Conservation (phyloP, 2,329 filamentous ascomycete species). For the Curvularia spicifera region DNA sequence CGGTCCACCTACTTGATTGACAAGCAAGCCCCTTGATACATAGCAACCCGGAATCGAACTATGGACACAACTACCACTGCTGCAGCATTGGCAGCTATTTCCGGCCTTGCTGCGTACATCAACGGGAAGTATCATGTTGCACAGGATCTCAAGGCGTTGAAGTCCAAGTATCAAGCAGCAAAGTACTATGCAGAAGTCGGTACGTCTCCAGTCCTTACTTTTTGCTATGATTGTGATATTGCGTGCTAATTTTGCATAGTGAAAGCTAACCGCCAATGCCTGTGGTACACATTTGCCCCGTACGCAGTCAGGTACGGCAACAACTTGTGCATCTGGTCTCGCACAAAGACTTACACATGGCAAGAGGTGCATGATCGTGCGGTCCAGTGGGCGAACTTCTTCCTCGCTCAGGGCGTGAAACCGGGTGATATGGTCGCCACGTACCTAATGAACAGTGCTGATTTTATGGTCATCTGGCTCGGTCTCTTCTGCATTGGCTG, state of each 20-base stretch:
- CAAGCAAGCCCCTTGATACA: not conserved
- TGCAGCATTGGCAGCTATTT: constrained; percentile 38
- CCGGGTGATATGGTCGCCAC: constrained; percentile 68
- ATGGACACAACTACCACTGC: constrained; percentile 33
- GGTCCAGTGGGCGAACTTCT: constrained; percentile 40
- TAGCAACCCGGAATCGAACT: not conserved
- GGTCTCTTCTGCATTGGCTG: constrained; percentile 69
- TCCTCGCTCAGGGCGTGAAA: constrained; percentile 60
- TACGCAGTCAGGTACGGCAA: constrained; percentile 46
- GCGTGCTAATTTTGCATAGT: constrained; percentile 31
- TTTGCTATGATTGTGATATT: not conserved
- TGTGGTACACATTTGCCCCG: constrained; percentile 39
- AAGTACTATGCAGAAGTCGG: constrained; percentile 37
- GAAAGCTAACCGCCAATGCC: constrained; percentile 47
- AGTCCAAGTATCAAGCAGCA: constrained; percentile 49
- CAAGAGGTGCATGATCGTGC: constrained; percentile 38
- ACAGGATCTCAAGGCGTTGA: constrained; percentile 63
- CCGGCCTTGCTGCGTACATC: constrained; percentile 62
- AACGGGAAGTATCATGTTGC: constrained; percentile 71
- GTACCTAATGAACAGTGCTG: constrained; percentile 69
- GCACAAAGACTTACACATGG: constrained; percentile 55
- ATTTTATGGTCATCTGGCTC: constrained; percentile 71
- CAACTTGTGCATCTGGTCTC: constrained; percentile 69
- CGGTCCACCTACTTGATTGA: not conserved
- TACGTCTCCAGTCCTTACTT: constrained; percentile 18